phyloP scores from a whole-genome alignment of 345 rosid genomes.

The Melaleuca quinquenervia region DNA sequence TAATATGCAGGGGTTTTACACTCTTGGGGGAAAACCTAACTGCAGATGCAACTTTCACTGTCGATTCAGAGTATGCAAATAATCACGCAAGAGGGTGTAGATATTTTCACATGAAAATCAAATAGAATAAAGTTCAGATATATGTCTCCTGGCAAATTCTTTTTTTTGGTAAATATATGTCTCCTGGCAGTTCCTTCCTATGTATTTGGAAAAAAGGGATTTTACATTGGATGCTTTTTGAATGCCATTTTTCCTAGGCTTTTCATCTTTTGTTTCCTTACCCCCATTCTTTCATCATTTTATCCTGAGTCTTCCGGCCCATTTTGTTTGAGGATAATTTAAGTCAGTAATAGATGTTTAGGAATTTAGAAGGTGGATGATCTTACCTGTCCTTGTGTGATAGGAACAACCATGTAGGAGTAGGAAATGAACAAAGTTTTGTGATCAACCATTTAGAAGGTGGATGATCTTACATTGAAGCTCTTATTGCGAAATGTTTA shows the following conservation, averaged over 20 bases:
- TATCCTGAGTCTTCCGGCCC: neutral
- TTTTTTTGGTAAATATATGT: neutral
- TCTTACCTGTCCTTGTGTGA: neutral
- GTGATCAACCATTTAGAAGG: too few relatives aligned
- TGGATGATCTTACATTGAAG: neutral
- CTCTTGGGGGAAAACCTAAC: neutral
- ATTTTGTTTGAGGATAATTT: neutral
- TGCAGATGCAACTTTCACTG: neutral
- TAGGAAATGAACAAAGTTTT: neutral
- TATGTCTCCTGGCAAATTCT: neutral
- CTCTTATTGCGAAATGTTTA: neutral
- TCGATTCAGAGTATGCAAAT: neutral
- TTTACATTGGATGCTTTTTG: neutral
- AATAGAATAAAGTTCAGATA: neutral
- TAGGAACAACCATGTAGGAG: neutral
- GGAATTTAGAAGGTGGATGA: neutral
- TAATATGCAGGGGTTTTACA: neutral
- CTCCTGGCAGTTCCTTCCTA: neutral
- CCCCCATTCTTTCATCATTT: neutral
- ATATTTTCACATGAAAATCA: neutral
- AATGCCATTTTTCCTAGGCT: neutral
- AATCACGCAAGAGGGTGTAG: neutral
- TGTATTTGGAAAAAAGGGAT: neutral
- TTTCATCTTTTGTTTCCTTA: neutral
- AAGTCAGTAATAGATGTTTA: neutral